Conservation (phyloP, 176 grass and related monocot genomes). For the Poa pratensis region DNA sequence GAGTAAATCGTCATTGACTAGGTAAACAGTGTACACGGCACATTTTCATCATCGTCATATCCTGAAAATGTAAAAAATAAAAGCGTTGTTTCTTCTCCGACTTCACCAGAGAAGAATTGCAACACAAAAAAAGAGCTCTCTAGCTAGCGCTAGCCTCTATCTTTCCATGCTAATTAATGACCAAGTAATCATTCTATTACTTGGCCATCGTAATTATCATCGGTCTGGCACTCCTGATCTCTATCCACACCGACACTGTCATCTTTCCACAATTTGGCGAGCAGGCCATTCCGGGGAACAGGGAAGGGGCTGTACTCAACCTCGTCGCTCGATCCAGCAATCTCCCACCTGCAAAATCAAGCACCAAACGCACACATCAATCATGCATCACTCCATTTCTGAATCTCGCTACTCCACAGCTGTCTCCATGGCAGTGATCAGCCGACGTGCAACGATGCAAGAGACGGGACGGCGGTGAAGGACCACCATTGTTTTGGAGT, state of each 20-base stretch:
- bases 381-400: background rate
- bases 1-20: constrained; percentile 2
- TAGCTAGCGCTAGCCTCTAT: constrained; percentile 11
- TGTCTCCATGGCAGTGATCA: constrained; percentile 18
- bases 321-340: constrained; percentile 54
- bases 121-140: constrained; percentile 1
- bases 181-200: constrained; percentile 24
- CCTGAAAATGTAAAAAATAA: background rate
- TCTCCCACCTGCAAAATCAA: constrained; percentile 69
- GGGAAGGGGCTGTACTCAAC: constrained; percentile 97
- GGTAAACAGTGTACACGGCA: background rate
- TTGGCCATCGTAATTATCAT: background rate
- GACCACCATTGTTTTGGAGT: constrained; percentile 33
- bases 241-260: background rate
- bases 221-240: background rate
- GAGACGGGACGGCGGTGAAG: background rate
- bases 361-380: background rate
- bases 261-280: constrained; percentile 49
- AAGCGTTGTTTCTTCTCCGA: constrained; percentile 16
- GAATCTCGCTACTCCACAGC: background rate
- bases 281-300: constrained; percentile 80
- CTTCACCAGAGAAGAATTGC: constrained; percentile 32
- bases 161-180: constrained; percentile 17
- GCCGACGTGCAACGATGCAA: background rate
- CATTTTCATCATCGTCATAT: constrained; percentile 2